Evolutionary conservation across 345 rosid genomes (phyloP).

Genomic region (Alliaria petiolata): DNA sequence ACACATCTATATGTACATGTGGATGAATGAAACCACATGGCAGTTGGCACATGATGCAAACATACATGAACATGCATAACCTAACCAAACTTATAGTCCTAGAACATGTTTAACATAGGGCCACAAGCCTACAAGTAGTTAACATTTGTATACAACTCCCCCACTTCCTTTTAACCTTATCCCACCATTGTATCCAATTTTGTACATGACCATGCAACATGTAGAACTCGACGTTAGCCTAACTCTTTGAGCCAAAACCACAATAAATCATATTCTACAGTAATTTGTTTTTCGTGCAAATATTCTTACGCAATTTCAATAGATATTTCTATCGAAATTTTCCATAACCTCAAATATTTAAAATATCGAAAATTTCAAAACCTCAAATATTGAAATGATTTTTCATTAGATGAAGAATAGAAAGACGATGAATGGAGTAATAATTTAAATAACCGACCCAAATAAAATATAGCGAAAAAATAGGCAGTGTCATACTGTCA

Average conservation of each 20-base stretch:
- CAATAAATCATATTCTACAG: no score
- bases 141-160: neutral
- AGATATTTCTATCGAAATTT: neutral
- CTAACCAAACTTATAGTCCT: neutral
- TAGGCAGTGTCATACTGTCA: no score
- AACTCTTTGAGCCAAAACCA: conserved; percentile 15
- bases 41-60: neutral
- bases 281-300: no score
- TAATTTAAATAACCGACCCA: neutral
- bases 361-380: neutral
- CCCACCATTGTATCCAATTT: conserved; percentile 16
- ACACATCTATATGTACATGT: neutral
- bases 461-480: neutral
- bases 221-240: conserved; percentile 45
- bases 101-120: conserved; percentile 19
- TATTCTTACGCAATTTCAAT: neutral
- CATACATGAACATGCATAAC: conserved; percentile 5
- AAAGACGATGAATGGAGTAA: neutral
- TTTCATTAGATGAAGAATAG: neutral
- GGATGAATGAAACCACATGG: conserved; percentile 7
- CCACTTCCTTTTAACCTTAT: conserved; percentile 21
- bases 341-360: neutral
- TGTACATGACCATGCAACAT: conserved; percentile 36
- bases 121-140: neutral
- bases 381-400: neutral